Evolutionary conservation across 2,329 filamentous ascomycete species (phyloP).

Genomic region (Pezicula neosporulosa): DNA sequence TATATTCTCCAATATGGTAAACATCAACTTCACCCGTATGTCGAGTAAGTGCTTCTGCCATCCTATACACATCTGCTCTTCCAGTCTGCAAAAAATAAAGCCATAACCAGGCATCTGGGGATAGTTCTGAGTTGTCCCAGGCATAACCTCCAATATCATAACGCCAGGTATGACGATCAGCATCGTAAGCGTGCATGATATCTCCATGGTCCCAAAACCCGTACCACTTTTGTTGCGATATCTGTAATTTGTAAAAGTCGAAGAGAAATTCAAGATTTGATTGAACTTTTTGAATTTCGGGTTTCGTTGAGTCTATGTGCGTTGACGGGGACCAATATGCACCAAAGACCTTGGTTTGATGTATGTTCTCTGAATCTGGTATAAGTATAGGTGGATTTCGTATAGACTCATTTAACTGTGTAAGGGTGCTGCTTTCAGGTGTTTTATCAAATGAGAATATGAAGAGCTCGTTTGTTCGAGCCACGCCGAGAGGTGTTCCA

Average conservation of each 20-base stretch:
- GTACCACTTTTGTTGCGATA: slow-evolving; percentile 58
- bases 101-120: slow-evolving; percentile 61
- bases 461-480: slow-evolving; percentile 53
- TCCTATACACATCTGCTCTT: slow-evolving; percentile 15
- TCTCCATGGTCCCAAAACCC: slow-evolving; percentile 62
- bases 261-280: slow-evolving; percentile 52
- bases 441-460: slow-evolving; percentile 50
- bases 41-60: slow-evolving; percentile 28
- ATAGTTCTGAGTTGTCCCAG: slow-evolving; percentile 64
- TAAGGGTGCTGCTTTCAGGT: slow-evolving; percentile 43
- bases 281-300: slow-evolving; percentile 36
- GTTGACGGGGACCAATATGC: slow-evolving; percentile 48
- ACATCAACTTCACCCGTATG: slow-evolving; percentile 61
- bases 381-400: slow-evolving; percentile 50
- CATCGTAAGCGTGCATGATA: slow-evolving; percentile 60
- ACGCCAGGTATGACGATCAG: slow-evolving; percentile 55
- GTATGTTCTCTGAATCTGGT: slow-evolving; percentile 44
- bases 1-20: slow-evolving; percentile 55
- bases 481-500: slow-evolving; percentile 54
- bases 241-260: slow-evolving; percentile 51
- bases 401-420: slow-evolving; percentile 39
- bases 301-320: slow-evolving; percentile 25
- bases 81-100: slow-evolving; percentile 37
- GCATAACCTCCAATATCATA: slow-evolving; percentile 63
- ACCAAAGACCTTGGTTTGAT: slow-evolving; percentile 49